Percentiles rank a stretch among this genome's conserved stretches.
Evolutionary conservation across 495 filamentous ascomycete species (phyloP).

Genomic region (Lasiosphaeria miniovina): DNA sequence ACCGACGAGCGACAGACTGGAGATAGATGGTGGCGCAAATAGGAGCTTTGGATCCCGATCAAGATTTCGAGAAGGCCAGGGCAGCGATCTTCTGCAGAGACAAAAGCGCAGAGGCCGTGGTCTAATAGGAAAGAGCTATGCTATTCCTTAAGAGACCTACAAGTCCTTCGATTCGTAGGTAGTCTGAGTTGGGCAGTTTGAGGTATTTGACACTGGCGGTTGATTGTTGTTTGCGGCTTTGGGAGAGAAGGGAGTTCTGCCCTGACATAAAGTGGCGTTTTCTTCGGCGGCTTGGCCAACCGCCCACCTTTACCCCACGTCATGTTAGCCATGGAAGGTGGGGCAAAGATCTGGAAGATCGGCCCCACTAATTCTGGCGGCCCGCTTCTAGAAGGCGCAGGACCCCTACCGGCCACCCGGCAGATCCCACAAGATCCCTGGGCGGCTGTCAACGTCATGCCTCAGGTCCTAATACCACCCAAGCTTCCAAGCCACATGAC

Average conservation of each 20-base stretch:
- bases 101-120: too few species aligned
- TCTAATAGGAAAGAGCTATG: too few species aligned
- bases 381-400: background rate
- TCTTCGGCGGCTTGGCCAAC: background rate
- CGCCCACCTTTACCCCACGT: conserved; percentile 1
- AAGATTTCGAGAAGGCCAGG: too few species aligned
- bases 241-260: background rate
- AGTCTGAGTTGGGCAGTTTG: background rate
- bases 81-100: too few species aligned
- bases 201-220: background rate
- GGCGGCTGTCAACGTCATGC: too few species aligned
- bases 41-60: too few species aligned
- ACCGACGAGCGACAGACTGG: too few species aligned
- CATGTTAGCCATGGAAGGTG: conserved; percentile 5
- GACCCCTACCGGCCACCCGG: too few species aligned
- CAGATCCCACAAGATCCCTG: too few species aligned
- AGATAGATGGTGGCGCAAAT: too few species aligned
- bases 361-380: background rate
- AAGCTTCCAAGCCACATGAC: too few species aligned
- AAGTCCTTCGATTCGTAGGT: background rate
- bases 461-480: too few species aligned
- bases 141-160: background rate
- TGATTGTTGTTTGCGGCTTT: background rate
- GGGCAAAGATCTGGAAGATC: conserved; percentile 4
- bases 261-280: background rate